Percentiles rank a stretch among this genome's conserved stretches.
Conservation (phyloP, 371 early-diverging fungal species). For the Globomyces sp. region DNA sequence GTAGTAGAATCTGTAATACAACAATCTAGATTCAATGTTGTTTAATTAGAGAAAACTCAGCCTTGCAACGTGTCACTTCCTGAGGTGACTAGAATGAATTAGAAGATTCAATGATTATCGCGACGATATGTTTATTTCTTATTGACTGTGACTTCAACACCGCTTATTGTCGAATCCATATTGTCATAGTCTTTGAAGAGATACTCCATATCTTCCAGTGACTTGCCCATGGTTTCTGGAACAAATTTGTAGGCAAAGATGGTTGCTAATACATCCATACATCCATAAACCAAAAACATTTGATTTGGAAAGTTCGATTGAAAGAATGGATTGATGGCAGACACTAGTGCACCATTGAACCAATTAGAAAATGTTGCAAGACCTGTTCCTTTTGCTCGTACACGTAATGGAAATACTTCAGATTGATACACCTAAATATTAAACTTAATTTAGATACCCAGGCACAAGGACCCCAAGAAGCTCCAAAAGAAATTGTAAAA, state of each 20-base stretch:
- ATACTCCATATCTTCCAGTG: conserved; percentile 60
- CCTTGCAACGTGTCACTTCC: too few relatives aligned
- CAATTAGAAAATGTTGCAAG: conserved; percentile 89
- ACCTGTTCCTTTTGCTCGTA: conserved; percentile 76
- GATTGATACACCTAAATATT: conserved; percentile 82
- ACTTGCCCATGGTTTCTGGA: conserved; percentile 74
- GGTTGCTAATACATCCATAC: conserved; percentile 49
- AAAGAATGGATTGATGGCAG: conserved; percentile 25
- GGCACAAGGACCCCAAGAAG: conserved; percentile 88
- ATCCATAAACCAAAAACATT: conserved; percentile 71
- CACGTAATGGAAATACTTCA: conserved; percentile 64
- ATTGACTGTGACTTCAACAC: too few relatives aligned
- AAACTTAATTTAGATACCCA: conserved; percentile 53
- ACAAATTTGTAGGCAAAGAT: conserved; percentile 63
- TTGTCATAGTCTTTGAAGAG: conserved; percentile 16
- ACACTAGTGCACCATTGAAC: conserved; percentile 63
- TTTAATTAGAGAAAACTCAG: too few relatives aligned
- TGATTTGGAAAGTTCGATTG: conserved; percentile 55
- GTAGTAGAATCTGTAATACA: too few relatives aligned
- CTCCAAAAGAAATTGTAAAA: conserved; percentile 65
- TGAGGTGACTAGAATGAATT: too few relatives aligned
- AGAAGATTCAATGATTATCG: too few relatives aligned
- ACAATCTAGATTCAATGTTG: too few relatives aligned
- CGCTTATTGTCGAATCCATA: too few relatives aligned
- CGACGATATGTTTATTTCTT: too few relatives aligned